Evolutionary conservation across 192 early-diverging fungal species (phyloP).

Genomic region (Mortierella antarctica): DNA sequence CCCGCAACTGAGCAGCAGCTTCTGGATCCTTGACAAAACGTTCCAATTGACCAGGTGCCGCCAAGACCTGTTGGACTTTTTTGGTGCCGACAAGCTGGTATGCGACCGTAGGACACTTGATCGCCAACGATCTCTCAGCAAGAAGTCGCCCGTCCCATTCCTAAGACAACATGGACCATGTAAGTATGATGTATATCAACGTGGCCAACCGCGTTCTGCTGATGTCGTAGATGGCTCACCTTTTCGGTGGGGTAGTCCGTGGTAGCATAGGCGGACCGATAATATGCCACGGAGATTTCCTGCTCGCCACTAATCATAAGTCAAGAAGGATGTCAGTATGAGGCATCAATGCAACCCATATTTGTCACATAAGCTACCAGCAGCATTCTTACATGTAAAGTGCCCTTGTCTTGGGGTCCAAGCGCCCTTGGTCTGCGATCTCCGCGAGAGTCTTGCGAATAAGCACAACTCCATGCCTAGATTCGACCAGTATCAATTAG

Average conservation of each 20-base stretch:
- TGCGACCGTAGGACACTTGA: slow-evolving; percentile 90
- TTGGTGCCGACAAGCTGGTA: slow-evolving; percentile 97
- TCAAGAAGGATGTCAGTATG: background rate
- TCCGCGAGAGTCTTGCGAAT: slow-evolving; percentile 77
- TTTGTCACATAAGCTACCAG: background rate
- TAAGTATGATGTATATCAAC: background rate
- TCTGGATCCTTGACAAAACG: slow-evolving; percentile 68
- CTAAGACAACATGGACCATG: slow-evolving; percentile 32
- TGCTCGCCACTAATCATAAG: slow-evolving; percentile 62
- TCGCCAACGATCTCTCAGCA: slow-evolving; percentile 82
- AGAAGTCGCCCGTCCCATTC: slow-evolving; percentile 92
- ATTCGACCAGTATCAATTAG: background rate
- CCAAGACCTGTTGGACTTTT: slow-evolving; percentile 95
- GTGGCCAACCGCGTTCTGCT: background rate
- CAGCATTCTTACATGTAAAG: slow-evolving; percentile 73
- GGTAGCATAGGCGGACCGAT: slow-evolving; percentile 91
- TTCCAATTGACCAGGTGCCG: slow-evolving; percentile 83
- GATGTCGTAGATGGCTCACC: slow-evolving; percentile 36
- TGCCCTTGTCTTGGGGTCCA: slow-evolving; percentile 67
- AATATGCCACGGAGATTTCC: slow-evolving; percentile 91
- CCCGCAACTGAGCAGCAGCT: slow-evolving; percentile 65
- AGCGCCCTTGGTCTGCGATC: slow-evolving; percentile 66
- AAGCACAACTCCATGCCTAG: slow-evolving; percentile 69
- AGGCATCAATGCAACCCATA: background rate
- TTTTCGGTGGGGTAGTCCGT: slow-evolving; percentile 84